These are phyloP conservation scores for Boletus patriciae DNA, from an alignment of 768 basidiomycete species.

Conservation along the genomic window DNA sequence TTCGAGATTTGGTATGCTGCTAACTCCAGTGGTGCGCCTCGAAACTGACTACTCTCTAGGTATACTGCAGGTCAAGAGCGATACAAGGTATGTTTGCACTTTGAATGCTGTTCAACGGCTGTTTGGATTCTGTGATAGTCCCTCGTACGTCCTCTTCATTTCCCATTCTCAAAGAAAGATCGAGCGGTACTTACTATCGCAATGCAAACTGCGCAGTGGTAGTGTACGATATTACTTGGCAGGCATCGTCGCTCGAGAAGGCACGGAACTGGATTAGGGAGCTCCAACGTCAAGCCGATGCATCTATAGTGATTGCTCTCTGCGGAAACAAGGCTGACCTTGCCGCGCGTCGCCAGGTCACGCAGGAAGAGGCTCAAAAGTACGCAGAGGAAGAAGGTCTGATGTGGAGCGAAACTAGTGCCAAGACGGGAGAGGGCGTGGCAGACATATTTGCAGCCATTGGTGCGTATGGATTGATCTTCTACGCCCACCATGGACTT, in stretches of 20 bases:
- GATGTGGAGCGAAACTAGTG: conserved; percentile 91
- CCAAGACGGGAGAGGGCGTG: conserved; percentile 87
- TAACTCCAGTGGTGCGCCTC: not conserved
- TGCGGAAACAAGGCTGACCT: conserved; percentile 96
- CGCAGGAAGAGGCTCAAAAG: conserved; percentile 87
- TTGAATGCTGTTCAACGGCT: not conserved
- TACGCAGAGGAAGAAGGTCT: conserved; percentile 91
- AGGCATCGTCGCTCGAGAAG: conserved; percentile 87
- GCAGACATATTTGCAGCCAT: conserved; percentile 83
- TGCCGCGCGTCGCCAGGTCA: conserved; percentile 77
- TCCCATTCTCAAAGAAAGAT: not conserved
- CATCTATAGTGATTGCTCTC: conserved; percentile 92
- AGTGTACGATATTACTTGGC: conserved; percentile 96
- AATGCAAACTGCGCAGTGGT: conserved; percentile 94
- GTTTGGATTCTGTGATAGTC: conserved; percentile 32
- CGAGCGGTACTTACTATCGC: conserved; percentile 60
- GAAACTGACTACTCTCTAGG: conserved; percentile 45
- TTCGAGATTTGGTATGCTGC: conserved; percentile 90
- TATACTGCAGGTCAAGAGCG: conserved; percentile 96
- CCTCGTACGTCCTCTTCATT: conserved; percentile 40
- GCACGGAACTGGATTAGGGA: conserved; percentile 96
- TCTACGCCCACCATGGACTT: not conserved
- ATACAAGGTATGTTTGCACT: conserved; percentile 64
- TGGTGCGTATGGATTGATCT: conserved; percentile 49
- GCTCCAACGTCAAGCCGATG: conserved; percentile 96